Evolutionary conservation across 1,284 basidiomycete species (phyloP), one percentile per base, ranked within the genome.

Genomic region (Amylostereum areolatum): DNA sequence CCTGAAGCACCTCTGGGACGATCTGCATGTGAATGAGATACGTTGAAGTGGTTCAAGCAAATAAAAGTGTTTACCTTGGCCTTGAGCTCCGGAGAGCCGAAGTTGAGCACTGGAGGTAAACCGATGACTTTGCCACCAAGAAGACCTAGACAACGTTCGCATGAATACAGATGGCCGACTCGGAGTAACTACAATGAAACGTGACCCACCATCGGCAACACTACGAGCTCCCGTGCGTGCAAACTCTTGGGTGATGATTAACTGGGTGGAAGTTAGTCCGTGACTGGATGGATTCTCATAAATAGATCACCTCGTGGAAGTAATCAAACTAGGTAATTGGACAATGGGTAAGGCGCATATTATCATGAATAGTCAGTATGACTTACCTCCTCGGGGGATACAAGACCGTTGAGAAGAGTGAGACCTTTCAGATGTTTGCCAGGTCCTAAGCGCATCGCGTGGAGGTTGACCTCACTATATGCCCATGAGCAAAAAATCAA

Each of bases 391-490:
- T 97, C 94, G 6, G 91, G 89, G 59, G 83, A 86, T 53, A 97
- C 85, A 30, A 87, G 63, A 4, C 89, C 95, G 52, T 81, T 80
- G 76, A 94, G 88, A 11, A 97, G 75, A 29, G 76, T 81, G 29
- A 83, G 77, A 3, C 93, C 94, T 61, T 90, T 74, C 33, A 98
- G 72, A 61, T 97, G 93, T 59, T 84, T 84, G 25, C 86, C 86
- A 18, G 85, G 86, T 8, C 95, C 95, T 66, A 97, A 72, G 45
- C 92, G 83, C 93, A 97, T 97, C 3, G 91, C 88, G 63, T 91
- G 84, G 49, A 95, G 59, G 56, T 92, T 84, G 46, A 83, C 50
- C 52, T 77, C 80, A 2, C 83, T 88, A 46, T 25, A 27, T 27
- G 44, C 24, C 8, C 30, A 41, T 29, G 43, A 37, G 51, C 8